A percentile compares a stretch with the other conserved stretches of the same genome.
phyloP scores from a whole-genome alignment of 148 eudicot species.

The Pharnaceum exiguum region DNA sequence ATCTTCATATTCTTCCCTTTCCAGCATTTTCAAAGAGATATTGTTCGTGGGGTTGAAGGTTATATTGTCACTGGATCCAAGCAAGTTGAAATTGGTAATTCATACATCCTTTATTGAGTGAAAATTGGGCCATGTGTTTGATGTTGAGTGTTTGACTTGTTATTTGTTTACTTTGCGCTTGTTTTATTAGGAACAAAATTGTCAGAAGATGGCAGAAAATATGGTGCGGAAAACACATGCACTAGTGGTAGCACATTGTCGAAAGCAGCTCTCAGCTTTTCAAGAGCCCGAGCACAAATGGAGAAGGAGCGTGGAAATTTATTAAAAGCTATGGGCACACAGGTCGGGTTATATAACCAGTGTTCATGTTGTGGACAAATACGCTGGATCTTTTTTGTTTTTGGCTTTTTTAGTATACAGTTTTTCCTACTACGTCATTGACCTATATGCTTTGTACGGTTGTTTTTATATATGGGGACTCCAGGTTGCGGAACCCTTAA shows the following conservation, averaged over 20 bases:
- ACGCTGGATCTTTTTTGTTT: not conserved
- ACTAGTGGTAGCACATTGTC: slow-evolving; percentile 86
- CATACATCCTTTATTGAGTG: not conserved
- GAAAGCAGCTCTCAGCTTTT: slow-evolving; percentile 81
- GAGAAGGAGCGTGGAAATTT: slow-evolving; percentile 93
- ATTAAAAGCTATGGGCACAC: slow-evolving; percentile 91
- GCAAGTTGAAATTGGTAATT: slow-evolving; percentile 89
- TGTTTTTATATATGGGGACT: not conserved
- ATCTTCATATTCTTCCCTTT: slow-evolving; percentile 6
- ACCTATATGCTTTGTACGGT: not conserved
- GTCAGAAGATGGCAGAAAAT: slow-evolving; percentile 96
- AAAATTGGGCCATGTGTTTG: not conserved
- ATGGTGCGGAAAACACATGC: slow-evolving; percentile 92
- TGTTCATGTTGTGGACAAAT: not conserved
- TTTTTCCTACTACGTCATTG: not conserved
- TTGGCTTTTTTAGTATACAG: not conserved
- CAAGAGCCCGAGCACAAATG: slow-evolving; percentile 86
- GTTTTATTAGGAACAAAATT: slow-evolving; percentile 68
- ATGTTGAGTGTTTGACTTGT: slow-evolving; percentile 10
- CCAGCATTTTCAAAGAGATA: slow-evolving; percentile 98
- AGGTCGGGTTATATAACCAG: slow-evolving; percentile 67
- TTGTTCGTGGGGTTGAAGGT: slow-evolving; percentile 98
- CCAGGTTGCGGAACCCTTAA: slow-evolving; percentile 92
- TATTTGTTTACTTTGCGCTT: slow-evolving; percentile 3
- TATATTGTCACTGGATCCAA: slow-evolving; percentile 94